A percentile compares a stretch with the other conserved stretches of the same genome.
Conservation (phyloP, 2,329 filamentous ascomycete species). For the Talaromyces sp. region DNA sequence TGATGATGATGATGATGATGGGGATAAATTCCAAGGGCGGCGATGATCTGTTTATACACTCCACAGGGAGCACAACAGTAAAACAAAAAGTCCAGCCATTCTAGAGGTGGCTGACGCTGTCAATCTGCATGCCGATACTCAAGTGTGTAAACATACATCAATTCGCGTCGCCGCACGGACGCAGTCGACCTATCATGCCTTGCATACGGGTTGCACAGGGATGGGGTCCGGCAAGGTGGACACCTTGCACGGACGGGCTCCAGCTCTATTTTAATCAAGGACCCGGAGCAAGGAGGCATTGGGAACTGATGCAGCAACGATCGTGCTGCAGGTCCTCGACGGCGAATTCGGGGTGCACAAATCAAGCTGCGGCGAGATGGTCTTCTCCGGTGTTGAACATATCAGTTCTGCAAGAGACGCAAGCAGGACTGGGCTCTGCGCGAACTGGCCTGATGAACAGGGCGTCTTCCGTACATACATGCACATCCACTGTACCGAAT, state of each 20-base stretch:
- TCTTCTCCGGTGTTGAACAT: neutral
- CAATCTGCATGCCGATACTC: slow-evolving; percentile 32
- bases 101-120: slow-evolving; percentile 24
- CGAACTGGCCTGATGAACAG: neutral
- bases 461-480: neutral
- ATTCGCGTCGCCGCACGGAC: slow-evolving; percentile 25
- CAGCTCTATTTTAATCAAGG: slow-evolving; percentile 9
- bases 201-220: slow-evolving; percentile 34
- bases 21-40: slow-evolving; percentile 8
- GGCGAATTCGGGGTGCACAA: slow-evolving; percentile 5
- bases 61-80: slow-evolving; percentile 6
- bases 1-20: neutral
- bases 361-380: neutral
- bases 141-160: slow-evolving; percentile 31
- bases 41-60: slow-evolving; percentile 29
- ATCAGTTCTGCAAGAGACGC: neutral
- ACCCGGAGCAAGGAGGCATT: slow-evolving; percentile 16
- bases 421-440: neutral
- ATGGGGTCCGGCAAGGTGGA: slow-evolving; percentile 25
- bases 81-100: slow-evolving; percentile 12
- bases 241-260: slow-evolving; percentile 11
- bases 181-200: slow-evolving; percentile 31
- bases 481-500: neutral
- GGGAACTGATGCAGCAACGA: slow-evolving; percentile 6
- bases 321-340: slow-evolving; percentile 3